phyloP scores from a whole-genome alignment of 345 rosid genomes.

The Populus euphratica region DNA sequence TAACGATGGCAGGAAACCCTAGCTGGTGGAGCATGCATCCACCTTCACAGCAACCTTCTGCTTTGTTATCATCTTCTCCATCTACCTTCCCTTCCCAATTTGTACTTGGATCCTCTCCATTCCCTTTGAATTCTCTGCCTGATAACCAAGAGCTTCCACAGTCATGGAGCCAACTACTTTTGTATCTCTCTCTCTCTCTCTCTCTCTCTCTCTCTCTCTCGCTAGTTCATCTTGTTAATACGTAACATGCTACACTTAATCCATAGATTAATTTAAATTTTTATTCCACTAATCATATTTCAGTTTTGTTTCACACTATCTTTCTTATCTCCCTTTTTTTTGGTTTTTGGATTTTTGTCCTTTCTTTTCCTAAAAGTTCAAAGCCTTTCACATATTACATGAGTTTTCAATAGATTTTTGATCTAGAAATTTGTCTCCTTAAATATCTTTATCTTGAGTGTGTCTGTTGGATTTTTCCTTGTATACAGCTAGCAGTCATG shows the following conservation, averaged over 20 bases:
- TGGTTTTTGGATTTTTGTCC: not conserved
- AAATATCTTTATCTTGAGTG: not conserved
- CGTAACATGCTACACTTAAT: not conserved
- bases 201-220: not conserved
- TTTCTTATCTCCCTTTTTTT: not conserved
- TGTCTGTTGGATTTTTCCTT: not conserved
- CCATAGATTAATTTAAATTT: not conserved
- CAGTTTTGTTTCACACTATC: not conserved
- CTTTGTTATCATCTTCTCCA: constrained; percentile 33
- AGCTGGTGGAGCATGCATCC: constrained; percentile 66
- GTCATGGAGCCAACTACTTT: constrained; percentile 59
- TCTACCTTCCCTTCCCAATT: constrained; percentile 37
- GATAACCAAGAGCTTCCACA: constrained; percentile 47
- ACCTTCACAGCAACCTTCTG: constrained; percentile 38
- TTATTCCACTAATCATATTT: constrained; percentile 1
- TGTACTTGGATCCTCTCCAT: constrained; percentile 42
- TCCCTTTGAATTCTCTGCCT: constrained; percentile 32
- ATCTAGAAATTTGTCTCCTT: not conserved
- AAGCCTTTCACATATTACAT: not conserved
- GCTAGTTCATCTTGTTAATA: not conserved
- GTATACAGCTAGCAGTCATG: not conserved
- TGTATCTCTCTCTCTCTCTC: constrained; percentile 31
- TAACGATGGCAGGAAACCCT: constrained; percentile 77
- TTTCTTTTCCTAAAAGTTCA: not conserved
- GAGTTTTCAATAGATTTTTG: not conserved